Conservation (phyloP, 805 yeast species). For the Kodamaea restingae region DNA sequence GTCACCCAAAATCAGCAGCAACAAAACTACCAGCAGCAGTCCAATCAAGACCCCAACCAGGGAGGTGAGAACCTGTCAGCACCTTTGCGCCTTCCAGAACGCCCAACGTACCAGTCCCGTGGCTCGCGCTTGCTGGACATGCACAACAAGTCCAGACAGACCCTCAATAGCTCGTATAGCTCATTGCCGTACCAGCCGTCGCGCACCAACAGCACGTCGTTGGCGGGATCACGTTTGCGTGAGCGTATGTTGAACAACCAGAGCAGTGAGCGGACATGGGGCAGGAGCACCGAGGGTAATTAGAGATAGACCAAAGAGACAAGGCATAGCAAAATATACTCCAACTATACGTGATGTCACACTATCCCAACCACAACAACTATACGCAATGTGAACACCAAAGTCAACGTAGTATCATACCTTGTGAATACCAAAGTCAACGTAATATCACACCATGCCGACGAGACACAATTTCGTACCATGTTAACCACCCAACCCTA, state of each 20-base stretch:
- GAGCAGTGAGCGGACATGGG: slow-evolving; percentile 27
- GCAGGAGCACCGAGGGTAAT: slow-evolving; percentile 16
- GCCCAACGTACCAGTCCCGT: slow-evolving; percentile 25
- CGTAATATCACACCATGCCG: too few relatives aligned
- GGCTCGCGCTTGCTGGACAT: slow-evolving; percentile 36
- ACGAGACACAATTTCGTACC: too few relatives aligned
- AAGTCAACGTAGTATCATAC: too few relatives aligned
- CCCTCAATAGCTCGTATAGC: slow-evolving; percentile 32
- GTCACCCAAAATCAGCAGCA: slow-evolving; percentile 4
- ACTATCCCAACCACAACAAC: too few relatives aligned
- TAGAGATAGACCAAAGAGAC: too few relatives aligned
- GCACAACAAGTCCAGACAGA: slow-evolving; percentile 39
- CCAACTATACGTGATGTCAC: too few relatives aligned
- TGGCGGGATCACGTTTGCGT: slow-evolving; percentile 21
- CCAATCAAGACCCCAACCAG: neutral
- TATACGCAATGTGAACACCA: too few relatives aligned
- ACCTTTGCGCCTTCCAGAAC: slow-evolving; percentile 13
- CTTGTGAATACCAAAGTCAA: too few relatives aligned
- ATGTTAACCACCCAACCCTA: too few relatives aligned
- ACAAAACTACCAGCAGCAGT: slow-evolving; percentile 9
- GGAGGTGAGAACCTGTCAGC: neutral
- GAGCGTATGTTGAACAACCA: slow-evolving; percentile 24
- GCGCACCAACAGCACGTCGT: slow-evolving; percentile 25
- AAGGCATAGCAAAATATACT: too few relatives aligned
- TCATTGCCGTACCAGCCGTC: slow-evolving; percentile 18